phyloP scores from a whole-genome alignment of 331 rosid species.

The Arachis monticola region DNA sequence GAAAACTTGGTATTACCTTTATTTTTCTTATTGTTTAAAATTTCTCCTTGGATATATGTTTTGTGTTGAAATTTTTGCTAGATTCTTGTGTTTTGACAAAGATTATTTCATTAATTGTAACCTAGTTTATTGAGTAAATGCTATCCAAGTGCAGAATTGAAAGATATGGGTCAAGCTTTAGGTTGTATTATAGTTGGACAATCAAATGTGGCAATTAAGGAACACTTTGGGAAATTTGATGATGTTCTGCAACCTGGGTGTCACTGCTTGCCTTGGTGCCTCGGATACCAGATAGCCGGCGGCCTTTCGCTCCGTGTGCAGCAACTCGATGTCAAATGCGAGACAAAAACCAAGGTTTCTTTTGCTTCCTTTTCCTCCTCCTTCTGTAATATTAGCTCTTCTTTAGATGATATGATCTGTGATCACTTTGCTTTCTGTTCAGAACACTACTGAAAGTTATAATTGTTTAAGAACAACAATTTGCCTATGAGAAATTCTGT shows the following conservation, averaged over 20 bases:
- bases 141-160: neutral
- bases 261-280: slow-evolving; percentile 67
- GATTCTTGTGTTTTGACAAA: neutral
- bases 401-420: neutral
- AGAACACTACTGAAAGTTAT: neutral
- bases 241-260: slow-evolving; percentile 63
- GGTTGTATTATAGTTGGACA: slow-evolving; percentile 1
- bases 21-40: neutral
- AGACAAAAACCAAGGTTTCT: slow-evolving; percentile 64
- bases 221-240: slow-evolving; percentile 55
- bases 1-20: neutral
- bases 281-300: slow-evolving; percentile 56
- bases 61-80: neutral
- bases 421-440: neutral
- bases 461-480: neutral
- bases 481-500: neutral
- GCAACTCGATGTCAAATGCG: slow-evolving; percentile 62
- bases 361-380: slow-evolving; percentile 16
- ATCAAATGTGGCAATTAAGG: slow-evolving; percentile 41
- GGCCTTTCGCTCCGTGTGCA: slow-evolving; percentile 55
- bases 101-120: neutral
- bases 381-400: neutral
- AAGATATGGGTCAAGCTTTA: neutral
- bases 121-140: neutral
- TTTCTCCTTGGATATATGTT: neutral